A percentile compares a stretch with the other conserved stretches of the same genome.
phyloP scores from a whole-genome alignment of 768 basidiomycete genomes.

The Chalciporus sphaerocephalus region DNA sequence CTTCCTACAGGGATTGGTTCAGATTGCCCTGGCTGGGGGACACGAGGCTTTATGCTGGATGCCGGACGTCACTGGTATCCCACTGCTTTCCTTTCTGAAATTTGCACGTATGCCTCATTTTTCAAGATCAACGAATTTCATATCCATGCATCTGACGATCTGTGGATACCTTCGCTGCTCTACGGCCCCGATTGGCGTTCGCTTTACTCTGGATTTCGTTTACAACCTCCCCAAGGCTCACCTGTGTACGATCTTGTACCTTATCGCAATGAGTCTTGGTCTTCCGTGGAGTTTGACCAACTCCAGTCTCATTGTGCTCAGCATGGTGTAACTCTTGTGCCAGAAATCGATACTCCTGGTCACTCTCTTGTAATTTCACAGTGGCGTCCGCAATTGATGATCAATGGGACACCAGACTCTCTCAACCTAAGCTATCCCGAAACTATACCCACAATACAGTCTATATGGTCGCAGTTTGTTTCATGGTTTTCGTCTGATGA shows the following conservation, averaged over 20 bases:
- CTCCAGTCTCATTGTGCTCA: slow-evolving; percentile 37
- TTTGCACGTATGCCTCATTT: slow-evolving; percentile 43
- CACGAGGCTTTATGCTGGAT: slow-evolving; percentile 45
- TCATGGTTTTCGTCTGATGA: slow-evolving; percentile 38
- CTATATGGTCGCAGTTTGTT: slow-evolving; percentile 40
- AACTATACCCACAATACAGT: slow-evolving; percentile 39
- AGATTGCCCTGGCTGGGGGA: slow-evolving; percentile 42
- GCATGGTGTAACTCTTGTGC: slow-evolving; percentile 38
- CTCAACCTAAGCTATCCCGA: slow-evolving; percentile 40
- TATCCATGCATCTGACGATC: slow-evolving; percentile 41
- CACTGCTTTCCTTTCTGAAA: slow-evolving; percentile 36
- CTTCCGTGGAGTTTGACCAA: slow-evolving; percentile 26
- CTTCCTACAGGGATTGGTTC: slow-evolving; percentile 34
- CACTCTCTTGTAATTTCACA: slow-evolving; percentile 43
- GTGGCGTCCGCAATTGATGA: slow-evolving; percentile 42
- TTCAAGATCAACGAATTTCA: slow-evolving; percentile 45
- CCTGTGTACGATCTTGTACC: slow-evolving; percentile 34
- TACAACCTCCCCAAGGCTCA: slow-evolving; percentile 35
- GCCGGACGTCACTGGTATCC: slow-evolving; percentile 44
- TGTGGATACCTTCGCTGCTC: slow-evolving; percentile 40
- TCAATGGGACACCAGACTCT: slow-evolving; percentile 32
- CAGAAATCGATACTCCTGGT: slow-evolving; percentile 43
- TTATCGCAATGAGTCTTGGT: slow-evolving; percentile 40
- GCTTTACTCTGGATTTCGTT: slow-evolving; percentile 41
- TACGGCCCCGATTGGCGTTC: slow-evolving; percentile 37